phyloP scores from a whole-genome alignment of 2,329 filamentous ascomycete species.

The Capronia americana region DNA sequence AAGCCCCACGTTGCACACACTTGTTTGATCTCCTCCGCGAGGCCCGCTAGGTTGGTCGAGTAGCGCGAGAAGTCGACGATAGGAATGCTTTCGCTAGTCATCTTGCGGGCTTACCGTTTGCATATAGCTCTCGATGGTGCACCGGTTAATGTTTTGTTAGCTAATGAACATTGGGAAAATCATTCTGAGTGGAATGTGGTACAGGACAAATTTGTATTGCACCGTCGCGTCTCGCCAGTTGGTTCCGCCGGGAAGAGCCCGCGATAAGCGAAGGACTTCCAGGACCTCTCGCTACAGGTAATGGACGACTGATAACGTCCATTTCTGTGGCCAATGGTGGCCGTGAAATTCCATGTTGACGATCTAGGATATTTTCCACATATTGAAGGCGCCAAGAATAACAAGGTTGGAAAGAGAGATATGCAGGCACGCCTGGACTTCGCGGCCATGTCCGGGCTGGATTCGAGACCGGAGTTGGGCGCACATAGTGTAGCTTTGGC shows the following conservation, averaged over 20 bases:
- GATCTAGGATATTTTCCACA: not conserved
- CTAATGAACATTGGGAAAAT: not conserved
- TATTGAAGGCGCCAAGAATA: not conserved
- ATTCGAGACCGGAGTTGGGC: not conserved
- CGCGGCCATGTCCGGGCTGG: not conserved
- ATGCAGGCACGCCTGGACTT: not conserved
- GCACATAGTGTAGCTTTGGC: not conserved
- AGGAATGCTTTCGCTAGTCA: slow-evolving; percentile 49
- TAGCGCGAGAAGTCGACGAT: slow-evolving; percentile 79
- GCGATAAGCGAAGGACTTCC: not conserved
- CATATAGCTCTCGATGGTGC: not conserved
- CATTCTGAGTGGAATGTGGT: not conserved
- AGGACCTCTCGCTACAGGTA: not conserved
- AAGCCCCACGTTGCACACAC: slow-evolving; percentile 75
- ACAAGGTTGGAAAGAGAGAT: not conserved
- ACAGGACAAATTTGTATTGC: not conserved
- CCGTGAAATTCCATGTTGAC: not conserved
- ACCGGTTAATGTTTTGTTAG: not conserved
- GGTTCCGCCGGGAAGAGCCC: not conserved
- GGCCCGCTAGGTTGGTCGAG: slow-evolving; percentile 64
- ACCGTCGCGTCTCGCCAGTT: not conserved
- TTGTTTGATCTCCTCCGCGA: slow-evolving; percentile 71
- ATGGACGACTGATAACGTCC: not conserved
- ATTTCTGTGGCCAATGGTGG: not conserved
- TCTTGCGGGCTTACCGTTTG: not conserved